A percentile compares a stretch with the other conserved stretches of the same genome.
Conservation (phyloP, 2,329 filamentous ascomycete genomes). For the Curvularia lunata region DNA sequence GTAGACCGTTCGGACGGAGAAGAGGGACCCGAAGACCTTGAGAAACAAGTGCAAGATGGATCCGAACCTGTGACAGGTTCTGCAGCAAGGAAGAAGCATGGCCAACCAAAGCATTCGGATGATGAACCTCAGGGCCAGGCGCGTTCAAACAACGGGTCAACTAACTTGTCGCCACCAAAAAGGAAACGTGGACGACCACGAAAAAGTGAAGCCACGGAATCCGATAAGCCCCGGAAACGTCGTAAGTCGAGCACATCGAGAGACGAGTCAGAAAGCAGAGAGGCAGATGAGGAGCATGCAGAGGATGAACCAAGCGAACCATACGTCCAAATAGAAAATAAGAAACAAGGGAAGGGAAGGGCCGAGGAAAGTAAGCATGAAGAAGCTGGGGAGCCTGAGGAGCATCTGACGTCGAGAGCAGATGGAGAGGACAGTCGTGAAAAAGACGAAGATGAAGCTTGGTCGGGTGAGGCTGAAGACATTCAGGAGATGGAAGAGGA, state of each 20-base stretch:
- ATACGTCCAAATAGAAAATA: neutral
- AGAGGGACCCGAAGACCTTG: neutral
- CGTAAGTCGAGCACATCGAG: neutral
- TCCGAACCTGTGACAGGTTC: neutral
- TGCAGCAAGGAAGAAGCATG: neutral
- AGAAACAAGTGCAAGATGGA: neutral
- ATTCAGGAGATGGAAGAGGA: neutral
- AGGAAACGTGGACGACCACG: slow-evolving; percentile 1
- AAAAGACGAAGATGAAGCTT: neutral
- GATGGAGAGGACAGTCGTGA: neutral
- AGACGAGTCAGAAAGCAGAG: neutral
- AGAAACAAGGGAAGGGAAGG: neutral
- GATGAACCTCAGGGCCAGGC: neutral
- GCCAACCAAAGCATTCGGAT: neutral
- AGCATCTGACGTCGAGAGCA: neutral
- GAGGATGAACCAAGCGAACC: neutral
- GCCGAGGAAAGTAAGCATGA: neutral
- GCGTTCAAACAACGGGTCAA: neutral
- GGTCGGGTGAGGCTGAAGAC: neutral
- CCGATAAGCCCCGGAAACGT: neutral
- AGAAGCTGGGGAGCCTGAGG: neutral
- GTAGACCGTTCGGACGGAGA: neutral
- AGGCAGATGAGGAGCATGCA: neutral
- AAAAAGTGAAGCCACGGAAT: neutral
- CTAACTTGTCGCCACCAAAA: neutral